Base-by-base conservation (phyloP, 2,329 filamentous ascomycete genomes). In the Westerdykella sp. region DNA sequence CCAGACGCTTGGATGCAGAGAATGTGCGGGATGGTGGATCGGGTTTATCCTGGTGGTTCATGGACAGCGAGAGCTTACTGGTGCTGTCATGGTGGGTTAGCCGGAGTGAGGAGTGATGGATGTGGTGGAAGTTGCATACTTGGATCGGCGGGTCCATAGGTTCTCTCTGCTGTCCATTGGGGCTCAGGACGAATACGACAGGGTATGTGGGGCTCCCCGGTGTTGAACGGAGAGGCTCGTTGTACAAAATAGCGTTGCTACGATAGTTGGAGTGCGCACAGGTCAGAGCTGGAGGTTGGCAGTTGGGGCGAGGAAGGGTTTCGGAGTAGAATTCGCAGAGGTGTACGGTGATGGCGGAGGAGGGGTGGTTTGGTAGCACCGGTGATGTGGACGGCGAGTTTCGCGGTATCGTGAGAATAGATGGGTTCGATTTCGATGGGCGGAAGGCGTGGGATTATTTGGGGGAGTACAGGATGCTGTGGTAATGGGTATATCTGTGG, bases 11-110 rank as follows among this genome's bases (percentile, higher is more conserved):
- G 45, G 82, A 76, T 56, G 82, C 77, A 53, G 79, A 74, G 51
- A 76, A 74, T 55, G 77, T 80, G 72, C 85, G 82, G 67, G 76
- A 69, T 68, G 75, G 72, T 63, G 75, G 60, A 50, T 77, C 74
- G 41, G 65, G 53, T 68, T 76, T 76, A 57, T 65, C 68, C 57
- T 76, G 72, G 51, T 59, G 61, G 63, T 80, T 74, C 66, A 86
- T 94, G 58, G 88, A 84, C 51, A 97, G 78, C 56, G 89, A 95
- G 70, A 96, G 85, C 76, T 95, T 97, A 78, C 81, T 87, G 70
- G 80, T 80, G 76, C 85, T 93, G 63, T 48, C 53, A 50, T 45
- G 43, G 42, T 60, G 44, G 57, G 60, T 65, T 47, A 66, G 62
- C 34, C 42, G 35, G 44, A 31, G 37, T 39, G 34, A 41, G 45